Base-by-base conservation (phyloP, 768 basidiomycete species). In the Saitozyma podzolica region DNA sequence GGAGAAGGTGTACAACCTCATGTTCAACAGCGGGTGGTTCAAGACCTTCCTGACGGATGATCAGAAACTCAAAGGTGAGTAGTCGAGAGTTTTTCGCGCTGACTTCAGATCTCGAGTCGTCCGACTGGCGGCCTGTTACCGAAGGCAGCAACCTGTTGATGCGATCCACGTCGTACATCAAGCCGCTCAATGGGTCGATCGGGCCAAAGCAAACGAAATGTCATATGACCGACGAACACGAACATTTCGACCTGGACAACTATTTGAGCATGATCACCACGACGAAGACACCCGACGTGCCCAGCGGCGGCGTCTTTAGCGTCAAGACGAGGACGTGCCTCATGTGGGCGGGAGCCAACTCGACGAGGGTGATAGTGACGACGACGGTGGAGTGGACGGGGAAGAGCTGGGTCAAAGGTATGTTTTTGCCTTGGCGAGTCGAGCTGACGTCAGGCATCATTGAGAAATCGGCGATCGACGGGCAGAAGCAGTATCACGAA, bases 171-270 rank as follows among this genome's bases (percentile, higher is more conserved):
- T 91, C 91, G 37, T 99, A 98, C 80, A 94, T 97, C 81, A 97
- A 95, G 77, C 94, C 93, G 0, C 82, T 99, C 40, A 86, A 85
- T 65, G 93, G 86, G 1, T 86, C 87, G 58, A 85, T 99, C 40
- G 96, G 96, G 0, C 96, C 95, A 0, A 95, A 87, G 76, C 90
- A 91, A 79, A 92, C 94, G 14, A 95, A 94, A 77, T 99, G 96
- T 82, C 91, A 97, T 80, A 87, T 98, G 61, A 84, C 85, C 54
- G 95, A 99, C 73, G 92, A 96, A 81, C 86, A 84, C 58, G 82
- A 86, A 43, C 83, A 88, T 74, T 84, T 85, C 67, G 91, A 98
- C 72, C 89, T 88, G 69, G 91, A 97, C 48, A 85, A 91, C 63
- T 90, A 88, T 67, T 84, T 93, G 47, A 83, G 85, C 50, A 91